Conservation (phyloP, 495 filamentous ascomycete species). For the Bathelium albidoporum region DNA sequence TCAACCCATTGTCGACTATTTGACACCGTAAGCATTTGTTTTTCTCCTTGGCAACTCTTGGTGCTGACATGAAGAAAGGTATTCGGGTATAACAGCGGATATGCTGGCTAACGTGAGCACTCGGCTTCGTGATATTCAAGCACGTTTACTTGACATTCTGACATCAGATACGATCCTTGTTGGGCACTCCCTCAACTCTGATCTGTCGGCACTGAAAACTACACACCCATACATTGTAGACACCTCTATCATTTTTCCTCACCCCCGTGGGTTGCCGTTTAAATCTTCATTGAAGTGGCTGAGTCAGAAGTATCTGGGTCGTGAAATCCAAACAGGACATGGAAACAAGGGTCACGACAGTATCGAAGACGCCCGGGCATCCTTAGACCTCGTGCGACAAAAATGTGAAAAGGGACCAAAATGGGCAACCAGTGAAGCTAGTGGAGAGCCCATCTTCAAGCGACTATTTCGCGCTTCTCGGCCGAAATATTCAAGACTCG, state of each 20-base stretch:
- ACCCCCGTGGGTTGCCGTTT: slow-evolving; percentile 62
- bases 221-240: slow-evolving; percentile 91
- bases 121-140: slow-evolving; percentile 73
- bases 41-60: neutral
- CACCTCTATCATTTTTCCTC: slow-evolving; percentile 76
- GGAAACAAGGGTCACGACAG: slow-evolving; percentile 69
- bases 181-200: slow-evolving; percentile 86
- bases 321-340: slow-evolving; percentile 75
- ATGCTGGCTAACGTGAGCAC: slow-evolving; percentile 75
- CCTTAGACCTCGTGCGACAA: slow-evolving; percentile 82
- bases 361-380: slow-evolving; percentile 82
- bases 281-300: slow-evolving; percentile 76
- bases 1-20: slow-evolving; percentile 74
- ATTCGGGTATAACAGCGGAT: slow-evolving; percentile 78
- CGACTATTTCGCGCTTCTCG: slow-evolving; percentile 53
- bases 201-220: slow-evolving; percentile 70
- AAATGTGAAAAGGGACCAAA: slow-evolving; percentile 84
- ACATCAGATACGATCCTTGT: slow-evolving; percentile 69
- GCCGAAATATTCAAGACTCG: slow-evolving; percentile 42
- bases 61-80: neutral
- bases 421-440: slow-evolving; percentile 68
- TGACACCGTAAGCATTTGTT: slow-evolving; percentile 57
- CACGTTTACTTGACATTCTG: slow-evolving; percentile 59
- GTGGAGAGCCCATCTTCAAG: slow-evolving; percentile 78
- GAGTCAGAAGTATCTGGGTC: slow-evolving; percentile 63